Evolutionary conservation across 129 eudicot genomes (phyloP).

Genomic region (Saposhnikovia divaricata): DNA sequence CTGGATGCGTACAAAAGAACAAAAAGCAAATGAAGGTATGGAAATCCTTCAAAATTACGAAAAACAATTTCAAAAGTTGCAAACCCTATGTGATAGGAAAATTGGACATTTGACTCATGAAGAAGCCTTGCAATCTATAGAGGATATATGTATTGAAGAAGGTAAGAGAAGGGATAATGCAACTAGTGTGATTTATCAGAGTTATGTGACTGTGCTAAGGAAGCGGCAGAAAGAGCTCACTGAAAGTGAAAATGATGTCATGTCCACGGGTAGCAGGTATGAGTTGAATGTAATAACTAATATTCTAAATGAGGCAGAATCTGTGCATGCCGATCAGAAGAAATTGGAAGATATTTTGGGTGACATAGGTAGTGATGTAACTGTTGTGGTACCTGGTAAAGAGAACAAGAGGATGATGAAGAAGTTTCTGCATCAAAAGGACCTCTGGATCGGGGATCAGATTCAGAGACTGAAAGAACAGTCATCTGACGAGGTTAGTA

Average conservation of each 20-base stretch:
- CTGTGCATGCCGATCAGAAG: slow-evolving; percentile 44
- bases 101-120: slow-evolving; percentile 58
- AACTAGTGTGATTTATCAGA: slow-evolving; percentile 42
- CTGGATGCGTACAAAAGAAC: slow-evolving; percentile 56
- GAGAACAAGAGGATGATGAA: slow-evolving; percentile 64
- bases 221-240: slow-evolving; percentile 65
- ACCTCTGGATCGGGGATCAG: slow-evolving; percentile 65
- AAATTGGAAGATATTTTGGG: slow-evolving; percentile 58
- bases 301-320: slow-evolving; percentile 80
- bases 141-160: slow-evolving; percentile 76
- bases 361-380: slow-evolving; percentile 40
- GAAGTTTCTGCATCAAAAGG: slow-evolving; percentile 60
- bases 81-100: slow-evolving; percentile 70
- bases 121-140: slow-evolving; percentile 70
- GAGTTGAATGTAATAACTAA: slow-evolving; percentile 68
- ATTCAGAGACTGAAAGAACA: slow-evolving; percentile 88
- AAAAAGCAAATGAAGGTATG: slow-evolving; percentile 57
- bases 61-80: slow-evolving; percentile 63
- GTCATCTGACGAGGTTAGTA: slow-evolving; percentile 64
- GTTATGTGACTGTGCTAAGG: slow-evolving; percentile 67
- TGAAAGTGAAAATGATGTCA: slow-evolving; percentile 39
- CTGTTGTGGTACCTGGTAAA: slow-evolving; percentile 68
- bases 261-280: slow-evolving; percentile 42
- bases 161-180: slow-evolving; percentile 61
- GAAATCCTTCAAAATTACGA: slow-evolving; percentile 52